These are phyloP conservation scores for Fusarium acutatum DNA, from an alignment of 2,329 filamentous ascomycete genomes.

Conservation along the genomic window DNA sequence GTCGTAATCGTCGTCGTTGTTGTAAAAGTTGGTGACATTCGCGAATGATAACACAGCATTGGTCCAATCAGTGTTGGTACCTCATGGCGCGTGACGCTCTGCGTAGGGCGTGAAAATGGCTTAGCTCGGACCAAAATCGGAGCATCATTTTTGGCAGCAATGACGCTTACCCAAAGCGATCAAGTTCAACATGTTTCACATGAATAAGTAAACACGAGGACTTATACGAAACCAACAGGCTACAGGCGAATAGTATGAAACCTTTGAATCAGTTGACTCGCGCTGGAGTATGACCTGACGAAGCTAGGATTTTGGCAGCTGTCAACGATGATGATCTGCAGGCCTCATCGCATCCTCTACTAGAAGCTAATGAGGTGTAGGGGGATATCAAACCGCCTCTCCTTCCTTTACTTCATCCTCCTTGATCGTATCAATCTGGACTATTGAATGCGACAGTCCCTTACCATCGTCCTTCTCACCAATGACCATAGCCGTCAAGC, in stretches of 20 bases:
- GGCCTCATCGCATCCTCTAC: neutral
- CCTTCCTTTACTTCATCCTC: neutral
- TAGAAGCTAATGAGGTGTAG: too few relatives aligned
- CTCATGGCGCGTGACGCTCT: neutral
- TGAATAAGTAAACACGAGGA: neutral
- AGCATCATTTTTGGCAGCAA: neutral
- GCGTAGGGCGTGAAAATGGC: conserved; percentile 16
- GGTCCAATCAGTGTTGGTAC: neutral
- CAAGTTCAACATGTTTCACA: neutral
- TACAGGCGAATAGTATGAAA: neutral
- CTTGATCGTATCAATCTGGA: conserved; percentile 11
- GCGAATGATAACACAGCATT: neutral
- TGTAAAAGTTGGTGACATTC: neutral
- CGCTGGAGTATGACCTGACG: too few relatives aligned
- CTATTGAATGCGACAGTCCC: conserved; percentile 15
- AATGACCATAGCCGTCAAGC: conserved; percentile 27
- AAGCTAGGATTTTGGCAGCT: neutral
- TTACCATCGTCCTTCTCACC: neutral
- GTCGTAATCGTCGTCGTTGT: neutral
- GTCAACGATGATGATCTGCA: too few relatives aligned
- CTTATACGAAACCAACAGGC: neutral
- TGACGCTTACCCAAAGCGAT: neutral
- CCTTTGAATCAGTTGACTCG: neutral
- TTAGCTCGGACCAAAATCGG: conserved; percentile 10
- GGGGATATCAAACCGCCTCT: neutral